phyloP scores from a whole-genome alignment of 164 flowering plant species.

The Saururus chinensis region DNA sequence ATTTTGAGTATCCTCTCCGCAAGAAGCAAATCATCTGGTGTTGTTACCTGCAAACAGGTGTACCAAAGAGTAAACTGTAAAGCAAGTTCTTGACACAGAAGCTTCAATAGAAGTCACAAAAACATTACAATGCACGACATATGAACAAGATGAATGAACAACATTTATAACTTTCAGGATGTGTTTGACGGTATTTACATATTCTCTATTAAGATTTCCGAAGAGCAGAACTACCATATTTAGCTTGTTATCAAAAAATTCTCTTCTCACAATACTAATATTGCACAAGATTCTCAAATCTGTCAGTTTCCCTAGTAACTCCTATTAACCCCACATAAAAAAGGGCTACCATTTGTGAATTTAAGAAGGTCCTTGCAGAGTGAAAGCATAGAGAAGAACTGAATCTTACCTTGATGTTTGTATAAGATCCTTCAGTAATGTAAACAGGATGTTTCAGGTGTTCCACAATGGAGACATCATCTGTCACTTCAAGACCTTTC shows the following conservation, averaged over 20 bases:
- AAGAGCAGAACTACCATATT: no score
- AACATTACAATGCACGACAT: not conserved
- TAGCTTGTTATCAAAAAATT: no score
- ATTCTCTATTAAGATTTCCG: no score
- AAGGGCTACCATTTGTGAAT: not conserved
- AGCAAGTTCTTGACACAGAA: no score
- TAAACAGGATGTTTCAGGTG: conserved; percentile 17
- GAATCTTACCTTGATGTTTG: conserved; percentile 13
- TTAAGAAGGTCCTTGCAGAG: not conserved
- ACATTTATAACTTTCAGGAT: not conserved
- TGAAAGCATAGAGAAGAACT: not conserved
- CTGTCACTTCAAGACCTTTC: conserved; percentile 14
- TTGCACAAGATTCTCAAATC: no score
- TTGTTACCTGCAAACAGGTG: conserved; percentile 10
- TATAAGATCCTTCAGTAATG: conserved; percentile 14
- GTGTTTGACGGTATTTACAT: no score
- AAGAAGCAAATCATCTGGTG: conserved; percentile 11
- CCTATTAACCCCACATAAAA: not conserved
- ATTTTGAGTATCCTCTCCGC: conserved; percentile 5
- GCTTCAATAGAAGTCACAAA: not conserved
- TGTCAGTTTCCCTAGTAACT: not conserved
- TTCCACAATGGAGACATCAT: conserved; percentile 17
- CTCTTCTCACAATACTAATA: no score
- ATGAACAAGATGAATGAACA: not conserved
- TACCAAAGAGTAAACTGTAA: not conserved